A percentile compares a stretch with the other conserved stretches of the same genome.
These are phyloP conservation scores for Chytriomyces confervae DNA, from an alignment of 192 early-diverging fungal genomes.

Conservation along the genomic window DNA sequence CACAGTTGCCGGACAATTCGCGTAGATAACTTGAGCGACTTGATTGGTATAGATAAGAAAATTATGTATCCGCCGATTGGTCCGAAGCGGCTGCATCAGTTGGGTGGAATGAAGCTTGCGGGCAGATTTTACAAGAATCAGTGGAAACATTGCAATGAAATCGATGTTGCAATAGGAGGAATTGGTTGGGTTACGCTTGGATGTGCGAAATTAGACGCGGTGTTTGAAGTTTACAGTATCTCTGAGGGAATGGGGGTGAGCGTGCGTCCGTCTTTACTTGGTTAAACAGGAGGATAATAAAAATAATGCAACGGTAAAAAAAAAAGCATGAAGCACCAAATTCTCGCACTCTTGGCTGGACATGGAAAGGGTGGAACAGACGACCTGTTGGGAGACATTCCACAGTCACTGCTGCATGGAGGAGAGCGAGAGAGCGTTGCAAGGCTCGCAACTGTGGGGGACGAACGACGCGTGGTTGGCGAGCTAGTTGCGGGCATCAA, in stretches of 20 bases:
- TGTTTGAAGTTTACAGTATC: conserved; percentile 14
- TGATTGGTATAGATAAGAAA: neutral
- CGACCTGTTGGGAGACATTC: neutral
- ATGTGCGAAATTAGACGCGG: neutral
- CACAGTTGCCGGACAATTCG: conserved; percentile 18
- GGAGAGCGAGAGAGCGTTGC: neutral
- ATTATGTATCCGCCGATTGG: conserved; percentile 29
- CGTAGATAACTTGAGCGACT: neutral
- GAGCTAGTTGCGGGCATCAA: too few relatives aligned
- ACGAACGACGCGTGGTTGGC: too few relatives aligned
- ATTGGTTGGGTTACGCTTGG: conserved; percentile 12
- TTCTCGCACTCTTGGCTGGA: neutral
- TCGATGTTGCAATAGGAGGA: conserved; percentile 30
- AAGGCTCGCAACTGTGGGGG: neutral
- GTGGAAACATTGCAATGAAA: conserved; percentile 8
- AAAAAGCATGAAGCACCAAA: neutral
- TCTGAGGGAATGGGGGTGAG: neutral
- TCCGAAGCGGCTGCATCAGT: neutral
- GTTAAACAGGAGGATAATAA: neutral
- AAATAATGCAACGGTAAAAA: neutral
- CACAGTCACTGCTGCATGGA: neutral
- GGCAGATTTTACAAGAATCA: neutral
- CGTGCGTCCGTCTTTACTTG: neutral
- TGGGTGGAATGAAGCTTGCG: neutral
- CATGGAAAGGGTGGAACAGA: neutral